A percentile compares a stretch with the other conserved stretches of the same genome.
Conservation (phyloP, 164 flowering plant species). For the Chimonanthus salicifolius region DNA sequence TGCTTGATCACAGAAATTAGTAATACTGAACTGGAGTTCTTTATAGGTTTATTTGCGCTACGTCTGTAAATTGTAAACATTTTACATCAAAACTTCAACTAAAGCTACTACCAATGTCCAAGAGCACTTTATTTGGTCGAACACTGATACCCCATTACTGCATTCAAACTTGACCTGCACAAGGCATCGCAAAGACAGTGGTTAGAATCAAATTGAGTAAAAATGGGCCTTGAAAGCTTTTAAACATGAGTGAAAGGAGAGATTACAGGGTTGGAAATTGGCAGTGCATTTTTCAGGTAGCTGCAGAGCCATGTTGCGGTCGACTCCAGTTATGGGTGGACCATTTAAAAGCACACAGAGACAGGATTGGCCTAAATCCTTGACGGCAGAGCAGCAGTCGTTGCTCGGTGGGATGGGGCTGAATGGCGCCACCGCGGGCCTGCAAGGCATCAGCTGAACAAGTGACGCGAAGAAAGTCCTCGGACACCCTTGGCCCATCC, state of each 20-base stretch:
- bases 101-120: no score
- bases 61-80: no score
- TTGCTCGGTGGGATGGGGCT: constrained; percentile 70
- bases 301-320: constrained; percentile 69
- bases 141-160: no score
- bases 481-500: constrained; percentile 31
- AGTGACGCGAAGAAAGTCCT: constrained; percentile 67
- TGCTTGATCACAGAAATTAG: no score
- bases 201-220: no score
- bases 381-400: constrained; percentile 35
- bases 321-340: constrained; percentile 81
- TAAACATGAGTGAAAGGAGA: not conserved
- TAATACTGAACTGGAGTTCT: no score
- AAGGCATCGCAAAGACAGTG: no score
- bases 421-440: constrained; percentile 25
- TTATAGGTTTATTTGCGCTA: no score
- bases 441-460: constrained; percentile 76
- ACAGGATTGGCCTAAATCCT: constrained; percentile 37
- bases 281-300: constrained; percentile 72
- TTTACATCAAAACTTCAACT: no score
- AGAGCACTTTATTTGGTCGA: no score
- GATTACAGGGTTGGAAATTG: constrained; percentile 4
- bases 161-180: no score
- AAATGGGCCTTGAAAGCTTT: no score
- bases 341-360: constrained; percentile 77